Evolutionary conservation across 2,329 filamentous ascomycete species (phyloP), one percentile per base, ranked within the genome.

Genomic region (Colletotrichum paranaense): DNA sequence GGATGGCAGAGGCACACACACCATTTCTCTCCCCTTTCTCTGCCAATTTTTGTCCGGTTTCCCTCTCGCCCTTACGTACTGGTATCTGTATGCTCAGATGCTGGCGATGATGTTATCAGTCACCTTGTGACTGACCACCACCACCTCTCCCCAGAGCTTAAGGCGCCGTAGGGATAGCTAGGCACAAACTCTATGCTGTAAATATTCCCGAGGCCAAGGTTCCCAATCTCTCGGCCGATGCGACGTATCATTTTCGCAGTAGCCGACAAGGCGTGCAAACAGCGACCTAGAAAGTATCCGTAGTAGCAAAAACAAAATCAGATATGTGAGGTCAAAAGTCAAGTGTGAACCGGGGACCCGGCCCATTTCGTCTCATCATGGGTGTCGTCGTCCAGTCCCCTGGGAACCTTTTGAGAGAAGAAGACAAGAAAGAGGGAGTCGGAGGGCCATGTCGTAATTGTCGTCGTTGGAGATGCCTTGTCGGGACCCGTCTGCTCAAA

Each of bases 321-420:
- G 5, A 22, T 30, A n/a, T 32, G 12, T 14, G 5, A 30, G 24
- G 26, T 62, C 24, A 62, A 46, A 42, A 42, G 38, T 42, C 38
- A 42, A 42, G 38, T 16, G 38, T 24, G 38, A 49, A 46, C 69
- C 59, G 19, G 69, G 69, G 65, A 46, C 53, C 69, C 24, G 69
- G 65, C 35, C 24, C 53, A 5, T 28, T 62, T 68, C 65, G 59
- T 72, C 69, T 68, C 69, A 69, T 68, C 58, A 64, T 68, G 65
- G 58, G 59, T 24, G 28, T 32, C 12, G 57, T 38, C 49, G 32
- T 32, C 69, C 69, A 19, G 42, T 16, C 53, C 32, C 65, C 65
- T 60, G 69, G 49, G 49, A 58, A 38, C 19, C 12, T 49, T 24
- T 24, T n/a, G 42, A 49, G 42, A 49, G 14, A 42, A 42, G 16